phyloP scores from a whole-genome alignment of 177 flowering plant species.

The Vitis hybrid region DNA sequence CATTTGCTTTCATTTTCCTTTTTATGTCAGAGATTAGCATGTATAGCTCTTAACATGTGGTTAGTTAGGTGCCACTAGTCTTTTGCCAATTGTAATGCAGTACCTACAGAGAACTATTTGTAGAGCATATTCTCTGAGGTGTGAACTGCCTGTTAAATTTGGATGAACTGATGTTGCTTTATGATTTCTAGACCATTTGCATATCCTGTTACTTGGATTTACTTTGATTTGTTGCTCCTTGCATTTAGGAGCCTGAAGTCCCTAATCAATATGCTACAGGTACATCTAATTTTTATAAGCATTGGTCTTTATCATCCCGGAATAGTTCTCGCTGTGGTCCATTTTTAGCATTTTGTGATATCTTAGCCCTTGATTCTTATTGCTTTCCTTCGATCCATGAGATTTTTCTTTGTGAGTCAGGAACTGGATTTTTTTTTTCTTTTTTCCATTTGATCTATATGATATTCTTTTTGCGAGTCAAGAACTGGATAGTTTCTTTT shows the following conservation, averaged over 20 bases:
- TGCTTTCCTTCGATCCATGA: neutral
- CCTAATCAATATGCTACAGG: neutral
- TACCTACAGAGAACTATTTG: too few species aligned
- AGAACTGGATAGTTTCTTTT: neutral
- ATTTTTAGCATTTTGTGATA: neutral
- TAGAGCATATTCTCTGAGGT: neutral
- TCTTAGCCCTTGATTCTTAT: neutral
- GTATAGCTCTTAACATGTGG: too few species aligned
- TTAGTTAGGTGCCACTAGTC: too few species aligned
- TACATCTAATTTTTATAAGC: neutral
- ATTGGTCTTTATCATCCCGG: neutral
- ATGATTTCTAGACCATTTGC: neutral
- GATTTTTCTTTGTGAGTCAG: too few species aligned
- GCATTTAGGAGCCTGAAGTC: too few species aligned
- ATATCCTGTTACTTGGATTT: neutral
- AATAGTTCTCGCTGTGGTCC: neutral
- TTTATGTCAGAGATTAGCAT: too few species aligned
- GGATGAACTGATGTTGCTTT: neutral
- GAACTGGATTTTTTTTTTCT: neutral
- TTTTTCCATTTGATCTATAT: too few species aligned
- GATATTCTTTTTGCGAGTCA: too few species aligned
- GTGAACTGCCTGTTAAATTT: neutral
- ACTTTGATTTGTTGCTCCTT: neutral
- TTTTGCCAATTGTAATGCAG: too few species aligned
- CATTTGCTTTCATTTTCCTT: too few species aligned